Evolutionary conservation across 352 stramenopile species (phyloP).

Genomic region (Phytophthora vignae): DNA sequence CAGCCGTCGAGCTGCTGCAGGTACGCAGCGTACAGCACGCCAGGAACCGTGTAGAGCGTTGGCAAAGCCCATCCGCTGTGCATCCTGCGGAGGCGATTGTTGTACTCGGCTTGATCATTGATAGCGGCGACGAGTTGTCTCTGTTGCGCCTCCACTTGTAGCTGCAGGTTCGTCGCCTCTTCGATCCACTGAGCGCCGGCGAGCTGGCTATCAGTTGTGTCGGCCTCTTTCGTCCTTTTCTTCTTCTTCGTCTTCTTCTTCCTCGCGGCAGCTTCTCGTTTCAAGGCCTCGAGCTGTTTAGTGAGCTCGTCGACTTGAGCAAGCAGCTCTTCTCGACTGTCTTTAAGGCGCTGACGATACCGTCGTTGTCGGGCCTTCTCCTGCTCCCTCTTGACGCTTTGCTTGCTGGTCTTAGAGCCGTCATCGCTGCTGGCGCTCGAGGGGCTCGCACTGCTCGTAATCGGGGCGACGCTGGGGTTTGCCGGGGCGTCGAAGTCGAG

Average conservation of each 20-base stretch:
- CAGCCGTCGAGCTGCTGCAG: slow-evolving; percentile 30
- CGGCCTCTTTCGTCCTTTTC: not conserved
- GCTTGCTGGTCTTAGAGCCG: not conserved
- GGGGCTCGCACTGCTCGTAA: not conserved
- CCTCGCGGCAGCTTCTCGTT: no score
- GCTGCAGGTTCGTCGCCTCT: not conserved
- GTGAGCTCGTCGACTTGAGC: slow-evolving; percentile 13
- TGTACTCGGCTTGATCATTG: slow-evolving; percentile 18
- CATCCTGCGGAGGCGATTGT: slow-evolving; percentile 8
- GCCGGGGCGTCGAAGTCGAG: slow-evolving; percentile 6
- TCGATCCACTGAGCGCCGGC: slow-evolving; percentile 3
- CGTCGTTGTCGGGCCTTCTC: slow-evolving; percentile 27
- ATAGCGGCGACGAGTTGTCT: slow-evolving; percentile 16
- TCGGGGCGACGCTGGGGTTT: no score
- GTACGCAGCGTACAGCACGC: slow-evolving; percentile 18
- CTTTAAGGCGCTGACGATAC: slow-evolving; percentile 28
- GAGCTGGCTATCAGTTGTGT: not conserved
- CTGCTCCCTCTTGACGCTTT: slow-evolving; percentile 8
- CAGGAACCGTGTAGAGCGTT: slow-evolving; percentile 3
- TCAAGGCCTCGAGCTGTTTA: no score
- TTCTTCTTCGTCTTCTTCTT: not conserved
- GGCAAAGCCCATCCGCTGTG: no score
- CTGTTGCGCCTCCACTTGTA: slow-evolving; percentile 19
- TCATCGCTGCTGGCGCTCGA: not conserved
- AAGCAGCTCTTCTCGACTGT: slow-evolving; percentile 14